These are phyloP conservation scores for Aspergillus ostianus DNA, from an alignment of 495 filamentous ascomycete species.

Conservation along the genomic window DNA sequence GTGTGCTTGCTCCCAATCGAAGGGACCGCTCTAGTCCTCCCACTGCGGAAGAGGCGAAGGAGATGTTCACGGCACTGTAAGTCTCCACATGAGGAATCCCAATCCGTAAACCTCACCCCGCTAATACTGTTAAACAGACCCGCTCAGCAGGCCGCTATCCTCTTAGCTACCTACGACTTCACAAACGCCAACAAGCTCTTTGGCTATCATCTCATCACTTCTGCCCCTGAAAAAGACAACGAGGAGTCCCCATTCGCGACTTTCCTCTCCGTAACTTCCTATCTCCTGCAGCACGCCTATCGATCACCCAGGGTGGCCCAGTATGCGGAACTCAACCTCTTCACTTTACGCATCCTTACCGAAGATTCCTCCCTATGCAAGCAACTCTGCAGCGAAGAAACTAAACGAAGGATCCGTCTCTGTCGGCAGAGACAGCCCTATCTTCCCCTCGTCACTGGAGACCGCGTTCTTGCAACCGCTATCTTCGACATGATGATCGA, in stretches of 20 bases:
- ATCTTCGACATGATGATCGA: constrained; percentile 86
- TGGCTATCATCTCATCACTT: constrained; percentile 75
- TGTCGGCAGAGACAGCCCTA: constrained; percentile 89
- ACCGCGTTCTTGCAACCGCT: constrained; percentile 68
- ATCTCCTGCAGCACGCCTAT: constrained; percentile 90
- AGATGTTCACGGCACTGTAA: constrained; percentile 69
- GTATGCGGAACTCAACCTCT: constrained; percentile 80
- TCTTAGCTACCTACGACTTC: constrained; percentile 91
- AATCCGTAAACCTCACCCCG: constrained; percentile 9
- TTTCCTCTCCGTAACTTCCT: constrained; percentile 87
- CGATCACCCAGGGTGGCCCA: constrained; percentile 71
- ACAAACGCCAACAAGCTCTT: constrained; percentile 93
- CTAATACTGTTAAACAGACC: constrained; percentile 53
- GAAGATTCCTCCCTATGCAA: constrained; percentile 87
- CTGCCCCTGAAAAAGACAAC: constrained; percentile 57
- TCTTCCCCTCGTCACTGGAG: constrained; percentile 70
- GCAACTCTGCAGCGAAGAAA: constrained; percentile 78
- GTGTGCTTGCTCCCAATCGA: constrained; percentile 66
- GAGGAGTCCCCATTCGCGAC: constrained; percentile 73
- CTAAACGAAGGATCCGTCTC: constrained; percentile 70
- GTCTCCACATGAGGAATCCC: constrained; percentile 24
- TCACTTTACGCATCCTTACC: constrained; percentile 80
- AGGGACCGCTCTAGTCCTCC: constrained; percentile 53
- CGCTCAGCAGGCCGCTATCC: constrained; percentile 68
- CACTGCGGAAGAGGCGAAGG: constrained; percentile 70